Evolutionary conservation across 2,329 filamentous ascomycete species (phyloP).

Genomic region (Dothistroma septosporum): DNA sequence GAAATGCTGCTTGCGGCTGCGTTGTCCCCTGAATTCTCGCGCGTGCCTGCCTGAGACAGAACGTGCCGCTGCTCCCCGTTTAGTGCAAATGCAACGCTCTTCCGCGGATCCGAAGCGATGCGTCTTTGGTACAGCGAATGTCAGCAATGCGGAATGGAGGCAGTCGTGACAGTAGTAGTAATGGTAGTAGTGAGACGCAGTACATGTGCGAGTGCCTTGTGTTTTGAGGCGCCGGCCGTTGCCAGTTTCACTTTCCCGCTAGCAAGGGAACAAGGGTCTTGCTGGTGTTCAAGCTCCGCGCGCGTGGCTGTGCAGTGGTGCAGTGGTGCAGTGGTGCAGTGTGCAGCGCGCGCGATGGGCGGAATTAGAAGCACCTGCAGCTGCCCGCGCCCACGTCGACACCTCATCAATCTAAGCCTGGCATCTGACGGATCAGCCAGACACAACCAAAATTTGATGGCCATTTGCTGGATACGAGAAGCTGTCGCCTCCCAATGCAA

Average conservation of each 20-base stretch:
- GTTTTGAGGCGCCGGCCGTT: background rate
- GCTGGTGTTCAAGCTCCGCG: background rate
- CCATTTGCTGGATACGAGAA: background rate
- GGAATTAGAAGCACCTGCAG: background rate
- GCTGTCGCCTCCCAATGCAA: background rate
- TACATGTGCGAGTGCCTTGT: background rate
- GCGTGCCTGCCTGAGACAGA: constrained; percentile 10
- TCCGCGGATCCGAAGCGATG: background rate
- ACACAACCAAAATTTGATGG: background rate
- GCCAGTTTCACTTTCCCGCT: background rate
- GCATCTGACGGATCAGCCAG: too few species aligned
- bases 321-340: too few species aligned
- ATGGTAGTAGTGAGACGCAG: background rate
- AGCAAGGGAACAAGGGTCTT: background rate
- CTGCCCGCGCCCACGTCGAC: background rate
- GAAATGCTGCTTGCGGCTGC: background rate
- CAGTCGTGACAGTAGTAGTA: background rate
- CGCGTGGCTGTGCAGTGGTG: background rate
- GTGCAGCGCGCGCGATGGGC: background rate
- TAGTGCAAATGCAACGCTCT: background rate
- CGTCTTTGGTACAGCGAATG: background rate
- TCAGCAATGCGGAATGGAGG: background rate
- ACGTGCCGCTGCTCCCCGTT: background rate
- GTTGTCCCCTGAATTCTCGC: constrained; percentile 5
- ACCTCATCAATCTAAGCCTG: too few species aligned